phyloP scores from a whole-genome alignment of 2,329 filamentous ascomycete genomes.

The Neonectria neomacrospora region DNA sequence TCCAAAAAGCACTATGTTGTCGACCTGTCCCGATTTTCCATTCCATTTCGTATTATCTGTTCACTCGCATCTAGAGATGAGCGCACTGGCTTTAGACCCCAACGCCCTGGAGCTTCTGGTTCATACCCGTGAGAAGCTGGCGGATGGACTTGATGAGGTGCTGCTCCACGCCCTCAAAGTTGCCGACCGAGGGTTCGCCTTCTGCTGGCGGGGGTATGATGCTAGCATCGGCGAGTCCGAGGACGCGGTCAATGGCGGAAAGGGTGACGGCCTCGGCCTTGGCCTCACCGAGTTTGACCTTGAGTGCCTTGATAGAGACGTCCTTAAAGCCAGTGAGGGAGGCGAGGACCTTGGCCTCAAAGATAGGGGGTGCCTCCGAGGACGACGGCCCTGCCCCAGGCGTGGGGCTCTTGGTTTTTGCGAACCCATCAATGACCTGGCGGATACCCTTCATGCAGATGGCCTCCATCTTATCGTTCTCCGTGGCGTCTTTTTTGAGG shows the following conservation, averaged over 20 bases:
- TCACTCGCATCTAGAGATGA: neutral
- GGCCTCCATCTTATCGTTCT: conserved; percentile 59
- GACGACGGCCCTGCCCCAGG: conserved; percentile 45
- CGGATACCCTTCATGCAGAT: conserved; percentile 58
- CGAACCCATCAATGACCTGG: conserved; percentile 58
- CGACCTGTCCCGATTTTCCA: conserved; percentile 25
- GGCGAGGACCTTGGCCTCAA: conserved; percentile 55
- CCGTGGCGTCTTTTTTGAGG: conserved; percentile 57
- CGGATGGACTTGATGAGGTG: conserved; percentile 55
- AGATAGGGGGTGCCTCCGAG: conserved; percentile 45
- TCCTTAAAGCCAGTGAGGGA: conserved; percentile 59
- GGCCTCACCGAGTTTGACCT: conserved; percentile 52
- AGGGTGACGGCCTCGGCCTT: conserved; percentile 60
- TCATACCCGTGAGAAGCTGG: conserved; percentile 53
- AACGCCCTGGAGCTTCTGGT: conserved; percentile 50
- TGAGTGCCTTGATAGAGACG: conserved; percentile 57
- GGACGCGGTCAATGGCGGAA: conserved; percentile 62
- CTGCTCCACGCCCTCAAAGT: conserved; percentile 54
- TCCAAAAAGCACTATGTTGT: conserved; percentile 28
- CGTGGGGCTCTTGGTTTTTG: conserved; percentile 50
- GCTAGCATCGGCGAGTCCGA: conserved; percentile 59
- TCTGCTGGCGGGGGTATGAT: conserved; percentile 51
- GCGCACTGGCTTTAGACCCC: conserved; percentile 1
- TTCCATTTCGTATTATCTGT: conserved; percentile 14
- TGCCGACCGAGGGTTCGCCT: conserved; percentile 46